phyloP scores from a whole-genome alignment of 306 rosid species.

The Quercus cerris region DNA sequence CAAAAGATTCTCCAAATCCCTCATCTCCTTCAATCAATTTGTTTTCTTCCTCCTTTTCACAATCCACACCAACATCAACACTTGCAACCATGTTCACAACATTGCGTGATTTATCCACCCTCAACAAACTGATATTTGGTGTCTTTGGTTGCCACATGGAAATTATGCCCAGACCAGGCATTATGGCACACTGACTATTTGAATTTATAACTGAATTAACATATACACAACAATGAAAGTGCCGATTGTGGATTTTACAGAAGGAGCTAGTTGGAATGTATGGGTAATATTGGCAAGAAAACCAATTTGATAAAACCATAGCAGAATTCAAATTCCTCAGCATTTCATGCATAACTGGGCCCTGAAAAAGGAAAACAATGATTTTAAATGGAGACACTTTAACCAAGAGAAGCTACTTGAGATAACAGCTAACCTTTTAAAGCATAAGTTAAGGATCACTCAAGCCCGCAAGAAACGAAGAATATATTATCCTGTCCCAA shows the following conservation, averaged over 20 bases:
- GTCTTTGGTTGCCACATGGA: conserved; percentile 29
- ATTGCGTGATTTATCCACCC: conserved; percentile 24
- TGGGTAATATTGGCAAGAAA: conserved; percentile 32
- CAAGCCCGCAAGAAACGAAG: not conserved
- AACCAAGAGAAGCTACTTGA: not conserved
- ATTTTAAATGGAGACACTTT: not conserved
- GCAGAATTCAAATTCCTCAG: conserved; percentile 12
- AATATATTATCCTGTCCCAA: not conserved
- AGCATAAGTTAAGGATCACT: not conserved
- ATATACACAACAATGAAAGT: conserved; percentile 5
- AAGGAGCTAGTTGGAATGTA: conserved; percentile 21
- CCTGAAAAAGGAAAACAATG: not conserved
- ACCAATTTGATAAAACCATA: conserved; percentile 26
- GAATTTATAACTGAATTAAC: conserved; percentile 14
- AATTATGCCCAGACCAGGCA: conserved; percentile 16
- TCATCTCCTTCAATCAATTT: conserved; percentile 19
- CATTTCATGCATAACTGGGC: conserved; percentile 16
- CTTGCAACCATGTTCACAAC: conserved; percentile 20
- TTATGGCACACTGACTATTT: conserved; percentile 1
- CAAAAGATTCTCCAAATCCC: conserved; percentile 21
- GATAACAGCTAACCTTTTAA: not conserved
- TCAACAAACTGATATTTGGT: conserved; percentile 15
- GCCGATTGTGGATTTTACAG: conserved; percentile 9
- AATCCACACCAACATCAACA: conserved; percentile 29
- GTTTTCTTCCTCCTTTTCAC: conserved; percentile 26